Evolutionary conservation across 768 basidiomycete genomes (phyloP), one percentile per base, ranked within the genome.

Genomic region (Leccinum olivaceopallidum): DNA sequence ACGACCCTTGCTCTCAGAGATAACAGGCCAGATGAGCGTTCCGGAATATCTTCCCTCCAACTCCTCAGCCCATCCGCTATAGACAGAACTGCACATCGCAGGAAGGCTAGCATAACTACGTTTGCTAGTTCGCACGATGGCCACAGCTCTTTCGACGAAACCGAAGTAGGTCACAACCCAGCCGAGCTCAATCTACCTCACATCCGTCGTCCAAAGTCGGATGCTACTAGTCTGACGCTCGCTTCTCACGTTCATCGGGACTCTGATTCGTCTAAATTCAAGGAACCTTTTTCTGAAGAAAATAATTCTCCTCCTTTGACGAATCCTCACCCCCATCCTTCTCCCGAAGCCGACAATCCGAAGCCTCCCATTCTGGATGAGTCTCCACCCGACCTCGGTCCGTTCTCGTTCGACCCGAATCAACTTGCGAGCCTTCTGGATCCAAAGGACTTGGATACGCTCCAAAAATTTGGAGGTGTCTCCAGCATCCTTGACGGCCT

Each of bases 401-500:
- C 93, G 0, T 97, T 96, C 73, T 71, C 69, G 12, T 87, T 87
- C 68, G 86, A 85, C 58, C 92, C 95, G 0, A 83, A 81, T 61
- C 78, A 81, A 54, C 86, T 98, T 16, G 95, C 95, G 1, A 84
- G 85, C 61, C 83, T 97, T 56, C 85, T 98, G 39, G 95, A 98
- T 71, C 94, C 95, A 9, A 98, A 97, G 76, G 88, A 79, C 63
- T 63, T 95, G 12, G 81, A 87, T 3, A 71, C 80, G 14, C 81
- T 99, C 34, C 78, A 78, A 18, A 74, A 73, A 12, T 79, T 96
- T 37, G 95, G 94, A 20, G 97, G 97, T 47, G 77, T 82, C 8
- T 65, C 78, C 0, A 85, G 81, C 8, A 70, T 98, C 13, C 75
- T 96, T 13, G 75, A 77, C 2, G 89, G 92, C 6, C 83, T 98